Percentiles rank a stretch among this genome's conserved stretches.
Evolutionary conservation across 768 basidiomycete genomes (phyloP).

Genomic region (Suillus bovinus): DNA sequence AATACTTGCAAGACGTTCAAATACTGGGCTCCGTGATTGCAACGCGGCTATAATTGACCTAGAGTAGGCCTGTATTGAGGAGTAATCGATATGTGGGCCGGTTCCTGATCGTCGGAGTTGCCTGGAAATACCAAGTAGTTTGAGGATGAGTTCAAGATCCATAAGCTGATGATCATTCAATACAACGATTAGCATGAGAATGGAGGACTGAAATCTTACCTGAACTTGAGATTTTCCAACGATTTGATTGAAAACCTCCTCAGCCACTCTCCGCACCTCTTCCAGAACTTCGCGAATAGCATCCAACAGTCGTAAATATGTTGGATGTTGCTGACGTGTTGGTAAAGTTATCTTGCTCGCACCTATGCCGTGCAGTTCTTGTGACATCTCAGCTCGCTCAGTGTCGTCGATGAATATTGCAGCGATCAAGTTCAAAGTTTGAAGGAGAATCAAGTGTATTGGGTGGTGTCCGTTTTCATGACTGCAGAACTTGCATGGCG

Average conservation of each 20-base stretch:
- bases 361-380: background rate
- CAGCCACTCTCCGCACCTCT: conserved; percentile 21
- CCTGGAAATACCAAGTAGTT: conserved; percentile 39
- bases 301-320: conserved; percentile 15
- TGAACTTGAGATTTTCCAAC: conserved; percentile 16
- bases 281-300: conserved; percentile 24
- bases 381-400: conserved; percentile 12
- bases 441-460: conserved; percentile 38
- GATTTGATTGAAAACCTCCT: conserved; percentile 20
- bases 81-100: conserved; percentile 58
- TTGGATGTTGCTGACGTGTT: conserved; percentile 1
- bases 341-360: conserved; percentile 6
- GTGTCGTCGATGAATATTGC: conserved; percentile 39
- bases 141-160: conserved; percentile 34
- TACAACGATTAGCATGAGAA: background rate
- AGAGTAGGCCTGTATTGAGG: conserved; percentile 59
- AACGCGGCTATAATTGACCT: conserved; percentile 51
- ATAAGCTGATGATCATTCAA: conserved; percentile 20
- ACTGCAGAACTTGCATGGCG: conserved; percentile 31
- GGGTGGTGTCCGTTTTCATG: conserved; percentile 24
- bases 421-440: conserved; percentile 43
- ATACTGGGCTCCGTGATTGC: conserved; percentile 32
- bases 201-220: conserved; percentile 25
- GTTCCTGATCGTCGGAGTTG: conserved; percentile 45
- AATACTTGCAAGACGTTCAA: conserved; percentile 33